phyloP scores from a whole-genome alignment of 148 eudicot species.

The Mesembryanthemum crystallinum region DNA sequence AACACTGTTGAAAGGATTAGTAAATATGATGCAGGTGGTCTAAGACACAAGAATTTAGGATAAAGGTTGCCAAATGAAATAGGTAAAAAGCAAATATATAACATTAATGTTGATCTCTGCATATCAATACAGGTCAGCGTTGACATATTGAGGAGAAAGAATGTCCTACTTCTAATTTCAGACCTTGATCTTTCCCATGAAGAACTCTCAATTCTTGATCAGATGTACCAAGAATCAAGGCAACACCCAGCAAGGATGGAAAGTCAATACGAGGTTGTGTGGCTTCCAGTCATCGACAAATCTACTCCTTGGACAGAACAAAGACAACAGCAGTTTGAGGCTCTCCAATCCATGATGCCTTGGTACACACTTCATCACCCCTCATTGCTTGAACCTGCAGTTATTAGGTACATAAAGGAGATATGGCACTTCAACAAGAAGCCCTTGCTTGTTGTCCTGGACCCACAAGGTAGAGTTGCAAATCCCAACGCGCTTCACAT shows the following conservation, averaged over 20 bases:
- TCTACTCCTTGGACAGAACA: conserved; percentile 38
- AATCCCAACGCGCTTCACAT: conserved; percentile 62
- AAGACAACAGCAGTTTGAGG: conserved; percentile 42
- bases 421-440: conserved; percentile 61
- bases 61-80: neutral
- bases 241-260: conserved; percentile 43
- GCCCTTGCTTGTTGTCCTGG: conserved; percentile 67
- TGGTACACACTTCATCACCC: conserved; percentile 68
- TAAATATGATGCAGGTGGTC: neutral
- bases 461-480: conserved; percentile 60
- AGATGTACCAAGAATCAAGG: conserved; percentile 58
- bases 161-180: conserved; percentile 58
- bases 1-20: neutral
- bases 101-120: neutral
- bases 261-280: conserved; percentile 65
- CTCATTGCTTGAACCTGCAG: conserved; percentile 54
- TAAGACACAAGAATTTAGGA: neutral
- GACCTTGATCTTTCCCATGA: conserved; percentile 62
- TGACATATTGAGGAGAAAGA: conserved; percentile 52
- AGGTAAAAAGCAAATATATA: neutral
- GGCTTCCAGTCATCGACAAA: conserved; percentile 62
- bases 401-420: conserved; percentile 54
- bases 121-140: conserved; percentile 38
- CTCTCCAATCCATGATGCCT: conserved; percentile 44
- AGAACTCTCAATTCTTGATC: conserved; percentile 57